Conservation (phyloP, 2,329 filamentous ascomycete species). For the Dothideomycetes sp. region DNA sequence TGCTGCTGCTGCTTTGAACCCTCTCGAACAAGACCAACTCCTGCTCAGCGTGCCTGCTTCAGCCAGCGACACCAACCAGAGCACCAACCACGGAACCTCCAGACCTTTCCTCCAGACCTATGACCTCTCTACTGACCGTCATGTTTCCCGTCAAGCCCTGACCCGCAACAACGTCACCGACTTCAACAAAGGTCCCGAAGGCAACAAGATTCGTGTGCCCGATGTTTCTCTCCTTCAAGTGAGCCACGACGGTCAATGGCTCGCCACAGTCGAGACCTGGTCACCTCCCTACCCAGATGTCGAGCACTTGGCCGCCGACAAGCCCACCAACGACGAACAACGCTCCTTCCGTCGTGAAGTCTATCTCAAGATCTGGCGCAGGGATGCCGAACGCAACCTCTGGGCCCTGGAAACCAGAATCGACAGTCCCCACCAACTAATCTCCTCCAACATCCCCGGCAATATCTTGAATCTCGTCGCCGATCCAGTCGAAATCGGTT, state of each 20-base stretch:
- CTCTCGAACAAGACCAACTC: conserved; percentile 31
- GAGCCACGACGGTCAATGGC: conserved; percentile 74
- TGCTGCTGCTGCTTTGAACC: conserved; percentile 32
- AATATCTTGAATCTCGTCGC: conserved; percentile 64
- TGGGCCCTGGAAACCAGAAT: conserved; percentile 77
- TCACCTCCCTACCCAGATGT: conserved; percentile 62
- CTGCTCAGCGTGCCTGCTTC: conserved; percentile 39
- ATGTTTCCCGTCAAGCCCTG: conserved; percentile 77
- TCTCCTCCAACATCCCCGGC: conserved; percentile 38
- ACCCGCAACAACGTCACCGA: conserved; percentile 81
- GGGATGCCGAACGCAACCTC: conserved; percentile 41
- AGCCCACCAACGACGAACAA: conserved; percentile 31
- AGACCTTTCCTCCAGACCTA: conserved; percentile 70
- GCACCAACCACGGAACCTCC: conserved; percentile 24
- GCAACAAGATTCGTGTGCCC: conserved; percentile 65
- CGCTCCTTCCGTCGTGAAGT: conserved; percentile 54
- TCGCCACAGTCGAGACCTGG: conserved; percentile 91
- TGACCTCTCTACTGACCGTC: conserved; percentile 68
- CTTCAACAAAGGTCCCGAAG: conserved; percentile 63
- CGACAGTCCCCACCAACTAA: conserved; percentile 63
- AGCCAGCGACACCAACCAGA: conserved; percentile 13
- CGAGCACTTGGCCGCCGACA: conserved; percentile 42
- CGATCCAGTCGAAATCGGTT: conserved; percentile 59
- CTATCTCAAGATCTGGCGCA: conserved; percentile 85
- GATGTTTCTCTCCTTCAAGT: conserved; percentile 66